A percentile compares a stretch with the other conserved stretches of the same genome.
These are phyloP conservation scores for Musa acuminata DNA, from an alignment of 176 grass and related monocot genomes.

Conservation along the genomic window DNA sequence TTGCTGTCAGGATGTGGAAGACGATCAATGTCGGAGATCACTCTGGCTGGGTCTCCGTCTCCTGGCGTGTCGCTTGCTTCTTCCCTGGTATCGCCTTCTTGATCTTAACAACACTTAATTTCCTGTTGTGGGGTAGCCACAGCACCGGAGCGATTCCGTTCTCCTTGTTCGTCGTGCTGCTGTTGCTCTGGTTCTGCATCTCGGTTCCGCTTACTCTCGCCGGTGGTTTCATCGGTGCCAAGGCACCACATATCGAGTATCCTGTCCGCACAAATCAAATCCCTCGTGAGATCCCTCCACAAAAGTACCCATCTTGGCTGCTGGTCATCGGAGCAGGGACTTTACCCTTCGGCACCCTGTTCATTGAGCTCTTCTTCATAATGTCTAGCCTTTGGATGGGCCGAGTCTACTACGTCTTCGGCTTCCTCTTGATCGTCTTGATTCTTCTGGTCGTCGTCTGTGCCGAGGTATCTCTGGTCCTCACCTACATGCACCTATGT, in stretches of 20 bases:
- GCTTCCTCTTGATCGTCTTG: constrained; percentile 54
- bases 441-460: constrained; percentile 49
- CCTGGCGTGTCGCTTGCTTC: constrained; percentile 30
- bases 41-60: constrained; percentile 38
- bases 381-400: constrained; percentile 70
- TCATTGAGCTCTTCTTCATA: constrained; percentile 84
- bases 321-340: constrained; percentile 37
- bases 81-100: constrained; percentile 42
- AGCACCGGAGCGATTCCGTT: constrained; percentile 58
- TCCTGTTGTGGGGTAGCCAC: constrained; percentile 52
- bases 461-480: constrained; percentile 52
- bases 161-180: constrained; percentile 28
- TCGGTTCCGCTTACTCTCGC: constrained; percentile 48
- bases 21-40: constrained; percentile 29
- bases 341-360: constrained; percentile 54
- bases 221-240: constrained; percentile 36
- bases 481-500: constrained; percentile 52
- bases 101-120: constrained; percentile 43
- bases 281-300: constrained; percentile 27
- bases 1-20: constrained; percentile 44
- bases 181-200: constrained; percentile 56
- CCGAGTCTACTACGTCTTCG: constrained; percentile 60
- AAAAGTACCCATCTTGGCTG: constrained; percentile 46
- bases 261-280: constrained; percentile 48
- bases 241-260: constrained; percentile 33